Conservation (phyloP, 768 basidiomycete genomes). For the Gloeophyllum trabeum region DNA sequence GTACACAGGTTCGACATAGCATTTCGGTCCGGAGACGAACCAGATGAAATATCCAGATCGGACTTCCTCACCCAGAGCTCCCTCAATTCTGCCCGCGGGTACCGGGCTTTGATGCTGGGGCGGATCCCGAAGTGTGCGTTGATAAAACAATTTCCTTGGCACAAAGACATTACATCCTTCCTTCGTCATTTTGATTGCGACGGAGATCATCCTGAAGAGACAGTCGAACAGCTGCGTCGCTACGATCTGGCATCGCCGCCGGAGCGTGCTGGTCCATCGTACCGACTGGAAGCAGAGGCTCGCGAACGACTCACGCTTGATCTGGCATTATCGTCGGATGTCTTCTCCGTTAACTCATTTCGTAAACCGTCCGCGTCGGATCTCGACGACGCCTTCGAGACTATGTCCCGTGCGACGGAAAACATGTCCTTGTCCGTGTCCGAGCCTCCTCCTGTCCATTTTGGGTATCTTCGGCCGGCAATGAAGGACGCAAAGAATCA, state of each 20-base stretch:
- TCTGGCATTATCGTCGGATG: slow-evolving; percentile 43
- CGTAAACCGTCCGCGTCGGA: slow-evolving; percentile 11
- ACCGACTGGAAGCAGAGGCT: slow-evolving; percentile 39
- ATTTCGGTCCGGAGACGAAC: slow-evolving; percentile 41
- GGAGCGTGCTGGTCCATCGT: slow-evolving; percentile 25
- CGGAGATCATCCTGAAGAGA: slow-evolving; percentile 21
- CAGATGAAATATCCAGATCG: slow-evolving; percentile 27
- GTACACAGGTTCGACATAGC: slow-evolving; percentile 48
- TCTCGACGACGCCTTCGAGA: slow-evolving; percentile 30
- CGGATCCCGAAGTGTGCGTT: slow-evolving; percentile 30
- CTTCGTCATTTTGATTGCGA: slow-evolving; percentile 31
- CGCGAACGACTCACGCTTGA: slow-evolving; percentile 55
- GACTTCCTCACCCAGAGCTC: slow-evolving; percentile 47
- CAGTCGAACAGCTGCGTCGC: slow-evolving; percentile 26
- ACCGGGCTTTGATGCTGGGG: slow-evolving; percentile 37
- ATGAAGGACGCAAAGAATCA: slow-evolving; percentile 16
- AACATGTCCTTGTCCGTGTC: slow-evolving; percentile 35
- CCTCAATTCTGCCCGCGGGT: slow-evolving; percentile 41
- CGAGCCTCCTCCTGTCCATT: slow-evolving; percentile 45
- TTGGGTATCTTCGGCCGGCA: slow-evolving; percentile 51
- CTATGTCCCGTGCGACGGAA: slow-evolving; percentile 40
- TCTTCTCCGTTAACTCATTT: slow-evolving; percentile 39
- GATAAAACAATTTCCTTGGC: slow-evolving; percentile 36
- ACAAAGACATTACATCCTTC: slow-evolving; percentile 33
- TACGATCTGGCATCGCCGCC: slow-evolving; percentile 31